Evolutionary conservation across 257 asterid genomes (phyloP).

Genomic region (Euphrasia confusa): DNA sequence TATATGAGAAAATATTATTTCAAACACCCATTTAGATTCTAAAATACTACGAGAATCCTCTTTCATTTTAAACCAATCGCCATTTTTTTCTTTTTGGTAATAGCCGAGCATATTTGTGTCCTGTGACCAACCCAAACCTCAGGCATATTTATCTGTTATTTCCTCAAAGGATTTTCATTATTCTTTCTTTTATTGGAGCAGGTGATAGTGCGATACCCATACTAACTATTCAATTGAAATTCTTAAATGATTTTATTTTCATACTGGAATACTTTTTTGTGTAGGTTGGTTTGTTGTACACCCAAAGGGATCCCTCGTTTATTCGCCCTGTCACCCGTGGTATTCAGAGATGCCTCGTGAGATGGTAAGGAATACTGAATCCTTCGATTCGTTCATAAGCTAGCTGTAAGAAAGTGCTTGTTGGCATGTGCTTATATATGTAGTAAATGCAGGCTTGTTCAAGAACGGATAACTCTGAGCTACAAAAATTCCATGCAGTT

Average conservation of each 20-base stretch:
- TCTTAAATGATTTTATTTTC: constrained; percentile 6
- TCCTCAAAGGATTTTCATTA: constrained; percentile 1
- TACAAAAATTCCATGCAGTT: constrained; percentile 39
- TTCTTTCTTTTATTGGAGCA: constrained; percentile 1
- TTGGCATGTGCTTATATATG: constrained; percentile 29
- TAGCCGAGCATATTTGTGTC: not conserved
- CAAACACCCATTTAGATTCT: not conserved
- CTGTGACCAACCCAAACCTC: not conserved
- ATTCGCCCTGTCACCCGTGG: constrained; percentile 90
- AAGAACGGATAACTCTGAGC: constrained; percentile 55
- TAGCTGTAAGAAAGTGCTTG: constrained; percentile 23
- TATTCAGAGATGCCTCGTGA: constrained; percentile 82
- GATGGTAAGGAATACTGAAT: constrained; percentile 65
- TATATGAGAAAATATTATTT: not conserved
- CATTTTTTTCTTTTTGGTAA: not conserved
- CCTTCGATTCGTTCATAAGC: constrained; percentile 25
- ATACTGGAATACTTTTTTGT: not conserved
- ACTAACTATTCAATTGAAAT: not conserved
- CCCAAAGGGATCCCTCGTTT: constrained; percentile 81
- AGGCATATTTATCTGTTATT: too few species aligned
- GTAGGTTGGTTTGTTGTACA: constrained; percentile 84
- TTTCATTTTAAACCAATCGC: not conserved
- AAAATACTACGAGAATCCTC: not conserved
- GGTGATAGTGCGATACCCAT: not conserved
- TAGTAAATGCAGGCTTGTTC: constrained; percentile 73